Base-by-base conservation (phyloP, 2,329 filamentous ascomycete genomes). In the Xylaria sp. region DNA sequence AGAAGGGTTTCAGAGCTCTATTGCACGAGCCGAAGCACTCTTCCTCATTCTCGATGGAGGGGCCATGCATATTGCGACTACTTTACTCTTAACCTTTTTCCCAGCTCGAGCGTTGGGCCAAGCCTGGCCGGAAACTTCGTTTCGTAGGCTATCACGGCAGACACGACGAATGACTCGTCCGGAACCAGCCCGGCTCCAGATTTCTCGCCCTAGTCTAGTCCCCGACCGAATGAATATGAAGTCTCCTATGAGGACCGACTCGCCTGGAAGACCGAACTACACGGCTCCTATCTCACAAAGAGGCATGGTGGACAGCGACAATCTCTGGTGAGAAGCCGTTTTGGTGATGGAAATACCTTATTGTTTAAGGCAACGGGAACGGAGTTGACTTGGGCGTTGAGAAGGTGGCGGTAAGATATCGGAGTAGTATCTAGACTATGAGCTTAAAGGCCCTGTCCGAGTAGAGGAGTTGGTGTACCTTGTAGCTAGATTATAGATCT, bases 21-120 rank as follows among this genome's bases (percentile, higher is more conserved):
- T 75, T 30, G 72, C 74, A 13, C 73, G 73, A 46, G 61, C 72
- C 30, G 76, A 78, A 61, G 63, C 52, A 2, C 41, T 75, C 13
- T 72, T 78, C 25, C 60, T 78, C 3, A 57, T 77, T 10, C 69
- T 78, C 3, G 77, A 79, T 50, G 77, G 74, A 8, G 62, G 68
- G 1, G 66, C 72, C 65, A 72, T 78, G 48, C 56, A 77, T 10
- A 36, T 77, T 10, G 71, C 74, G 13, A 61, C 59, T 9, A 25
- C 73, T 1, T 34, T 73, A 12, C 43, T 78, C 9, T 48, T 77
- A 8, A 69, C 50, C 13, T 73, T 71, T 30, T 77, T 76, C 62
- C 77, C 77, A 1, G 72, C 74, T 20, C 70, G 74, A n/a, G 67
- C 72, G 13, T 68, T 79, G 18, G 67, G 72, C 7, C 45, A 65